A percentile compares a stretch with the other conserved stretches of the same genome.
These are phyloP conservation scores for Jasminum sambac DNA, from an alignment of 257 asterid genomes.

Conservation along the genomic window DNA sequence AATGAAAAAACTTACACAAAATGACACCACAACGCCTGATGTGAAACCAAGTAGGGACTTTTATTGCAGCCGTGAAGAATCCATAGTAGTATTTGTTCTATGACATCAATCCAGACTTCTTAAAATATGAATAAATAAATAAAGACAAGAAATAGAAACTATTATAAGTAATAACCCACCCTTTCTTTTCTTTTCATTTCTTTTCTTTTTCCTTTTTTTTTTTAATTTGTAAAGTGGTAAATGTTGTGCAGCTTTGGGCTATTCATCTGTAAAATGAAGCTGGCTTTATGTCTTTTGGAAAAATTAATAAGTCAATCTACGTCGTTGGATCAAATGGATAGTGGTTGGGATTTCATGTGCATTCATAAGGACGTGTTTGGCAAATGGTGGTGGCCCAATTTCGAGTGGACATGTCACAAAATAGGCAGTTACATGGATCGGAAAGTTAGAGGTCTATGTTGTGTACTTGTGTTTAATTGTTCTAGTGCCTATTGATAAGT, in stretches of 20 bases:
- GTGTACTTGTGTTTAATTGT: too few species aligned
- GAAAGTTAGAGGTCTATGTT: slow-evolving; percentile 3
- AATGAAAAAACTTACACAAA: slow-evolving; percentile 48
- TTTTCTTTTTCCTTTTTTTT: slow-evolving; percentile 41
- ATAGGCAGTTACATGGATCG: slow-evolving; percentile 1
- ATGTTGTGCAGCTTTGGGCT: slow-evolving; percentile 18
- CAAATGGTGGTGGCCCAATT: slow-evolving; percentile 24
- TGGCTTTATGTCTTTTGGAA: slow-evolving; percentile 38
- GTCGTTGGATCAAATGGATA: slow-evolving; percentile 33
- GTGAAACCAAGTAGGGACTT: slow-evolving; percentile 83
- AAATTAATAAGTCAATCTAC: slow-evolving; percentile 30
- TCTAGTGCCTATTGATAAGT: too few species aligned
- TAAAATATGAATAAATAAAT: too few species aligned
- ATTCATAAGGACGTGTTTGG: slow-evolving; percentile 45
- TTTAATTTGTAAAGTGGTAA: not conserved
- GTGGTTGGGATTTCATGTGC: slow-evolving; percentile 49
- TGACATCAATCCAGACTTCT: slow-evolving; percentile 60
- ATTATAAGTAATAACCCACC: not conserved
- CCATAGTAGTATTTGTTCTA: slow-evolving; percentile 71
- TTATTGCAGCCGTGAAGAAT: slow-evolving; percentile 75
- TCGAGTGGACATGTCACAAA: slow-evolving; percentile 30
- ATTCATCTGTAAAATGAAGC: slow-evolving; percentile 51
- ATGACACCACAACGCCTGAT: slow-evolving; percentile 83
- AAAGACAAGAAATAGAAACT: not conserved
- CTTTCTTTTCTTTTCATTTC: too few species aligned